Conservation (phyloP, 2,329 filamentous ascomycete species). For the Westerdykella ornata region DNA sequence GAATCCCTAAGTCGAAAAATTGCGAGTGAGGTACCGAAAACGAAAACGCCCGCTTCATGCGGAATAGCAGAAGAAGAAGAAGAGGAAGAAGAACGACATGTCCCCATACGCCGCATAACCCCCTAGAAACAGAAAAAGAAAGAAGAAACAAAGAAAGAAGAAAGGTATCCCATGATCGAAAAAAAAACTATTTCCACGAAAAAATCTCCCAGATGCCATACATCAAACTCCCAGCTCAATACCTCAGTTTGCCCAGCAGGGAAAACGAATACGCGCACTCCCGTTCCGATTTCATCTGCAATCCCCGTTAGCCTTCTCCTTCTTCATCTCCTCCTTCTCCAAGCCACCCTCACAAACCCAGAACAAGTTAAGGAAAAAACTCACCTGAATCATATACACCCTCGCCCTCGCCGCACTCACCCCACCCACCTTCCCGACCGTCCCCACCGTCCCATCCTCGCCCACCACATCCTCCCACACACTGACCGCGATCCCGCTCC, state of each 20-base stretch:
- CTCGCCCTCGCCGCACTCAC: constrained; percentile 49
- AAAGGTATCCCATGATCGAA: no score
- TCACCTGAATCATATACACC: constrained; percentile 59
- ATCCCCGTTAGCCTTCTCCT: not conserved
- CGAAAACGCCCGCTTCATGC: no score
- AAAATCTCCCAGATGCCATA: no score
- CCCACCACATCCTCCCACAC: constrained; percentile 63
- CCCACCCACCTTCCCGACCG: constrained; percentile 53
- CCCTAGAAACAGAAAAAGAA: no score
- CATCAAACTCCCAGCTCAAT: constrained; percentile 21
- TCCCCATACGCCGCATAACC: no score
- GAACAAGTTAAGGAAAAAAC: constrained; percentile 9
- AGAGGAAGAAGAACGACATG: no score
- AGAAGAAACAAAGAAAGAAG: no score
- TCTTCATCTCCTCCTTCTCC: not conserved
- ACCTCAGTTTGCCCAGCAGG: constrained; percentile 45
- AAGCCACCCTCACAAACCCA: not conserved
- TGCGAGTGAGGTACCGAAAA: no score
- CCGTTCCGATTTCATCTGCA: constrained; percentile 41
- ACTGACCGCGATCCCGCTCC: constrained; percentile 79
- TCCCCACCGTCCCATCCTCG: constrained; percentile 52
- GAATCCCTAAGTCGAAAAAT: no score
- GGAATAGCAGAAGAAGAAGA: no score
- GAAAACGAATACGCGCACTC: constrained; percentile 46
- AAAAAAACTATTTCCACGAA: no score